A percentile compares a stretch with the other conserved stretches of the same genome.
Conservation (phyloP, 805 yeast species). For the Sporopachydermia lactativora region DNA sequence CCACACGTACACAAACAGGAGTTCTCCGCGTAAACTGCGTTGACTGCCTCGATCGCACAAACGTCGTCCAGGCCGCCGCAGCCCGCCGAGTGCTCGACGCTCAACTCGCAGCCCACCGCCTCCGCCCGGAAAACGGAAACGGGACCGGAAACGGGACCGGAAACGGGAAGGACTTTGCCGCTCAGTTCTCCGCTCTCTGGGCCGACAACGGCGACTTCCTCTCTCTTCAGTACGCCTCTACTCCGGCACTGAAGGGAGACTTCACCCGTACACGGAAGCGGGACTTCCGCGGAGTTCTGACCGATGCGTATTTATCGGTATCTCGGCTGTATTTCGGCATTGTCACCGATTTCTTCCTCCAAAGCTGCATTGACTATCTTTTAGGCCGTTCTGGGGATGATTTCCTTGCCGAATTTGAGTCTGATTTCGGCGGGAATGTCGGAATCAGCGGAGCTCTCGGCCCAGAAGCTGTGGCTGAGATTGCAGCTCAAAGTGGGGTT, state of each 20-base stretch:
- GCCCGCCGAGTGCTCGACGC: conserved; percentile 16
- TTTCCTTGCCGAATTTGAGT: conserved; percentile 28
- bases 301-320: conserved; percentile 28
- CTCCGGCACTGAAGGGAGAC: conserved; percentile 39
- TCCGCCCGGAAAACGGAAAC: conserved; percentile 2
- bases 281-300: conserved; percentile 26
- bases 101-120: conserved; percentile 15
- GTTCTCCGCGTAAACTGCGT: conserved; percentile 46
- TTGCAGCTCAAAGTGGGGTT: conserved; percentile 3
- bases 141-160: conserved; percentile 1
- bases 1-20: conserved; percentile 30
- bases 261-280: conserved; percentile 29
- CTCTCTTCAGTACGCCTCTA: conserved; percentile 46
- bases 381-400: conserved; percentile 23
- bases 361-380: conserved; percentile 28
- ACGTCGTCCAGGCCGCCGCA: conserved; percentile 30
- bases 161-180: conserved; percentile 12
- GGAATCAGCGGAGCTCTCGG: conserved; percentile 18
- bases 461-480: conserved; percentile 8
- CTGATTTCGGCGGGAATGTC: conserved; percentile 15
- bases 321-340: conserved; percentile 29
- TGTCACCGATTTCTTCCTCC: conserved; percentile 30
- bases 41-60: conserved; percentile 53
- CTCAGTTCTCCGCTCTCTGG: conserved; percentile 29
- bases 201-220: conserved; percentile 60